Evolutionary conservation across 139 green algal species (phyloP).

Genomic region (Micromonas pusilla): DNA sequence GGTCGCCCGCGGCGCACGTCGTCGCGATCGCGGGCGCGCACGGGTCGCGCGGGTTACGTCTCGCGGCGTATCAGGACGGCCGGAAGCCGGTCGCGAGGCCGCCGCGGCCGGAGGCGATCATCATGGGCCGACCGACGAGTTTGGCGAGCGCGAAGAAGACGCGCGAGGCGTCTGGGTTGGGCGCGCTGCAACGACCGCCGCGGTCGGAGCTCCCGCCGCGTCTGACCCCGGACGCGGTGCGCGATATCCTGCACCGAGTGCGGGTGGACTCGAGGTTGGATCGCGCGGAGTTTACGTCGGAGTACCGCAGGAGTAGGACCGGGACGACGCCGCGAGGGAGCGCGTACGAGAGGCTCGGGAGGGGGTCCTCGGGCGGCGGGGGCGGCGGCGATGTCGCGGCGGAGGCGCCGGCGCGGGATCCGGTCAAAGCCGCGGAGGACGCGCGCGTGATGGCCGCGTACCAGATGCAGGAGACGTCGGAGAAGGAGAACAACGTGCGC

Average conservation of each 20-base stretch:
- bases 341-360: too few relatives aligned
- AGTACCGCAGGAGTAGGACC: not conserved
- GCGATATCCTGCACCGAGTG: not conserved
- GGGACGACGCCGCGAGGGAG: not conserved
- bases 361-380: too few relatives aligned
- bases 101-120: not conserved
- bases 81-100: not conserved
- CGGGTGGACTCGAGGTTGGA: not conserved
- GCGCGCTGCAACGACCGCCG: not conserved
- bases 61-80: not conserved
- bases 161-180: not conserved
- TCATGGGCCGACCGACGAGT: not conserved
- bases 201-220: not conserved
- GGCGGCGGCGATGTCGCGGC: too few relatives aligned
- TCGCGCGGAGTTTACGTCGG: not conserved
- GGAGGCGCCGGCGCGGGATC: too few relatives aligned
- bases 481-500: too few relatives aligned
- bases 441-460: too few relatives aligned
- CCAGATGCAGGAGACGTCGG: too few relatives aligned
- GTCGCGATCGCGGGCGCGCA: not conserved
- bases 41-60: not conserved
- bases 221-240: not conserved
- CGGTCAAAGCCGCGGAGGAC: too few relatives aligned
- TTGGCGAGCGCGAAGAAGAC: not conserved
- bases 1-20: not conserved